Evolutionary conservation across 352 stramenopile species (phyloP).

Genomic region (Phytophthora parvispora): DNA sequence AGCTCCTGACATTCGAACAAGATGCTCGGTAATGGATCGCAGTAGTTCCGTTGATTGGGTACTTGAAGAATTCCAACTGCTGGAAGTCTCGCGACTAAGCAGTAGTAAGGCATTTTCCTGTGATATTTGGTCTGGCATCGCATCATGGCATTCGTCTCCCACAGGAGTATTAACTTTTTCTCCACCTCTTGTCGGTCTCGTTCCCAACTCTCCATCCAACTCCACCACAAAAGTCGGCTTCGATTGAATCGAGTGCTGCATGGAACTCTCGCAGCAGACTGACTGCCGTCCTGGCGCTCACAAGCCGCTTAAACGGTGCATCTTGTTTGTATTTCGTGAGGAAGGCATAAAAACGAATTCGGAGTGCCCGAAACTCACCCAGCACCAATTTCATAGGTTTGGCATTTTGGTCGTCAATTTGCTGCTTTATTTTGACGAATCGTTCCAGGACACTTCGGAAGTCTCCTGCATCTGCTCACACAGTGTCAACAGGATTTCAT

Average conservation of each 20-base stretch:
- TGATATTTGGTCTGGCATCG: background rate
- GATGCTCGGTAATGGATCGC: background rate
- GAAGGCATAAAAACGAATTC: constrained; percentile 1
- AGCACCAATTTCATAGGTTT: background rate
- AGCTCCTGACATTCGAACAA: background rate
- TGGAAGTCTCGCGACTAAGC: background rate
- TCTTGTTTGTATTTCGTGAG: background rate
- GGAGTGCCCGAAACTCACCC: background rate
- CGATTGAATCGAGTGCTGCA: background rate
- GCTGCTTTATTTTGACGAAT: background rate
- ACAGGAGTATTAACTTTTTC: background rate
- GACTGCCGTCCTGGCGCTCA: background rate
- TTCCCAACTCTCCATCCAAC: constrained; percentile 1
- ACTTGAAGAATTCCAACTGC: background rate
- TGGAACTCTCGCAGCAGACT: background rate
- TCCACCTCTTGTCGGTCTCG: background rate
- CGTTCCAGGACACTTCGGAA: background rate
- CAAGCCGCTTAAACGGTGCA: constrained; percentile 2
- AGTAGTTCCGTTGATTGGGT: background rate
- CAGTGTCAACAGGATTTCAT: background rate
- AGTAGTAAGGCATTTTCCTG: constrained; percentile 4
- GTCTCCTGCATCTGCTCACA: background rate
- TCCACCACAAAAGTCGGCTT: too few species aligned
- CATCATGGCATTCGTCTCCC: background rate
- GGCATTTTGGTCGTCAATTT: background rate